Conservation (phyloP, 2,329 filamentous ascomycete species). For the Aquanectria penicillioides region DNA sequence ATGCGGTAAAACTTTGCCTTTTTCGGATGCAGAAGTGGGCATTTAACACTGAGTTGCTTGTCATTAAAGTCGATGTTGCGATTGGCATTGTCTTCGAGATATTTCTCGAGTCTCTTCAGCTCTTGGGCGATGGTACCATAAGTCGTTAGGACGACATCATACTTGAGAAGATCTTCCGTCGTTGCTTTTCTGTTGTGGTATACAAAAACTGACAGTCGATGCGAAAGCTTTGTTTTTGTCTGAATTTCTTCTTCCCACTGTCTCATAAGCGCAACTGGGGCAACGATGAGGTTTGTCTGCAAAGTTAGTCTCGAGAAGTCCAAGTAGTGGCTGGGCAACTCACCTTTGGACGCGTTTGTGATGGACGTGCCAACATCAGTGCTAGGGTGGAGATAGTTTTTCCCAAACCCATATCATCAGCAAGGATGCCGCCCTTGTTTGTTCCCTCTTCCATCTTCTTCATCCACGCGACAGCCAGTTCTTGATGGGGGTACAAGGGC, state of each 20-base stretch:
- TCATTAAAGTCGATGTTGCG: slow-evolving; percentile 50
- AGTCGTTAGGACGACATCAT: slow-evolving; percentile 85
- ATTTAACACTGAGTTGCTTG: slow-evolving; percentile 48
- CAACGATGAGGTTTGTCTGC: slow-evolving; percentile 85
- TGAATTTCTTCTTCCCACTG: slow-evolving; percentile 88
- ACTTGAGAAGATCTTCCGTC: slow-evolving; percentile 68
- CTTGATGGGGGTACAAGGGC: slow-evolving; percentile 82
- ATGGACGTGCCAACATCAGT: slow-evolving; percentile 76
- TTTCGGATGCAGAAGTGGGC: slow-evolving; percentile 69
- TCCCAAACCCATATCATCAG: slow-evolving; percentile 93
- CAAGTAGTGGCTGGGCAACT: neutral
- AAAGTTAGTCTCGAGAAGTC: slow-evolving; percentile 31
- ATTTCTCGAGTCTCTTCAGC: slow-evolving; percentile 70
- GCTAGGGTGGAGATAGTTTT: slow-evolving; percentile 89
- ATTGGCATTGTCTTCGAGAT: slow-evolving; percentile 59
- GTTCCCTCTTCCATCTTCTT: slow-evolving; percentile 79
- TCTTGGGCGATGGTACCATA: slow-evolving; percentile 77
- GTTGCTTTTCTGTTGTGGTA: slow-evolving; percentile 76
- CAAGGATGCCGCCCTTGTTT: slow-evolving; percentile 88
- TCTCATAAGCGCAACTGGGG: slow-evolving; percentile 80
- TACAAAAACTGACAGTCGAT: slow-evolving; percentile 72
- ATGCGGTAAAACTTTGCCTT: slow-evolving; percentile 77
- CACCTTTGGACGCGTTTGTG: slow-evolving; percentile 54
- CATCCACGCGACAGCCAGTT: slow-evolving; percentile 86
- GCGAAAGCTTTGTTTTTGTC: slow-evolving; percentile 69